Conservation (phyloP, 1,284 basidiomycete species). For the Moniliella sp. region DNA sequence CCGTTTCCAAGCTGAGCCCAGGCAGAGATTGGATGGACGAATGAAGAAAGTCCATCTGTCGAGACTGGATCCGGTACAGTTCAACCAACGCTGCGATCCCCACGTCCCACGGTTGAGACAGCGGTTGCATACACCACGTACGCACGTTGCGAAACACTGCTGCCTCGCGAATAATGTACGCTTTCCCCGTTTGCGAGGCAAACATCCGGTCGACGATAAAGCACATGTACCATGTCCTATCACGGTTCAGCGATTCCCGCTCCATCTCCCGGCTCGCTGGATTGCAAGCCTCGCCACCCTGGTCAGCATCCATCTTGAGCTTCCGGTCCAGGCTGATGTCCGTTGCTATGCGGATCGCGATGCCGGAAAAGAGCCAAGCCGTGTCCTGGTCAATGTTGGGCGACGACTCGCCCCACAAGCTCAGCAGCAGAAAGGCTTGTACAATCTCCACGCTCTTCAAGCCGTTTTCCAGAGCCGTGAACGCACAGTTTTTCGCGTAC, state of each 20-base stretch:
- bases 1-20: constrained; percentile 63
- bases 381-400: constrained; percentile 70
- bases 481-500: constrained; percentile 68
- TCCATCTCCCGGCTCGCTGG: constrained; percentile 41
- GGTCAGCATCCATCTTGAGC: constrained; percentile 42
- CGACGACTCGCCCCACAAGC: constrained; percentile 34
- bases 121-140: constrained; percentile 42
- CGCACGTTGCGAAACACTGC: constrained; percentile 52
- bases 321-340: constrained; percentile 87
- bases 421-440: constrained; percentile 34
- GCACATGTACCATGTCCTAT: constrained; percentile 78
- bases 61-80: constrained; percentile 38
- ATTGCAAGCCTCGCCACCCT: constrained; percentile 26
- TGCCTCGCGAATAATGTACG: constrained; percentile 69
- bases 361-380: constrained; percentile 49
- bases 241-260: constrained; percentile 76
- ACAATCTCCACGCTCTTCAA: constrained; percentile 73
- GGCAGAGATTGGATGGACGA: constrained; percentile 58
- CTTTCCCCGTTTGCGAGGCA: constrained; percentile 82
- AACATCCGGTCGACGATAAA: constrained; percentile 68
- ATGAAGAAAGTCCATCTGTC: constrained; percentile 72
- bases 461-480: constrained; percentile 40
- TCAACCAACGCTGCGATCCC: constrained; percentile 18
- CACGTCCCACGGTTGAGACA: constrained; percentile 24
- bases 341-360: constrained; percentile 66